These are phyloP conservation scores for Daldinia loculata DNA, from an alignment of 495 filamentous ascomycete species.

Conservation along the genomic window DNA sequence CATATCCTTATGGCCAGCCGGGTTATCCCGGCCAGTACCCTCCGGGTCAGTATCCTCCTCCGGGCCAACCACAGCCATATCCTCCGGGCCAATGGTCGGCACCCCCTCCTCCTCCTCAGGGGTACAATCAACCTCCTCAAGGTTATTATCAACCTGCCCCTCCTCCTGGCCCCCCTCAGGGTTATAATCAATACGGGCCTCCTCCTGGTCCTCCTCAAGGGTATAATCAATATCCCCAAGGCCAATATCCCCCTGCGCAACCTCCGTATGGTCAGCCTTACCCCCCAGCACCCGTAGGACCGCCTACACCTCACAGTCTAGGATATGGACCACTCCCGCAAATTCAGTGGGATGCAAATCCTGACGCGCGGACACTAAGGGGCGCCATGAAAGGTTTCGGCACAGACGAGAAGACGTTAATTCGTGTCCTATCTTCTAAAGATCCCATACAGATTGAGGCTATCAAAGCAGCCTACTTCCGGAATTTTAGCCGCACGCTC, in stretches of 20 bases:
- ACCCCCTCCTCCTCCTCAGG: constrained; percentile 25
- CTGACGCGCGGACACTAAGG: constrained; percentile 73
- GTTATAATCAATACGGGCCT: constrained; percentile 2
- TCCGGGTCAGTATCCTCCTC: constrained; percentile 47
- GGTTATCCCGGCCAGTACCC: constrained; percentile 38
- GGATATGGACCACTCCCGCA: constrained; percentile 70
- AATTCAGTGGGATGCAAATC: constrained; percentile 69
- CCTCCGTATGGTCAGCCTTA: constrained; percentile 40
- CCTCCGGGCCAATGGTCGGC: constrained; percentile 46
- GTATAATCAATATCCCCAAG: constrained; percentile 46
- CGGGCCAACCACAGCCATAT: constrained; percentile 48
- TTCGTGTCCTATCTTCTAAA: constrained; percentile 68
- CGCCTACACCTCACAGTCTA: constrained; percentile 63
- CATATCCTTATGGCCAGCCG: constrained; percentile 37
- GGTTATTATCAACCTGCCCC: not conserved
- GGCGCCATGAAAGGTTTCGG: constrained; percentile 93
- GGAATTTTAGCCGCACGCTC: constrained; percentile 69
- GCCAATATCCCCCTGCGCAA: constrained; percentile 53
- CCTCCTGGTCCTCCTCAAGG: not conserved
- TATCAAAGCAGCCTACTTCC: constrained; percentile 71
- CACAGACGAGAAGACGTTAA: constrained; percentile 80
- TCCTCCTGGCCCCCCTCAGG: constrained; percentile 21
- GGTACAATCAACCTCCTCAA: constrained; percentile 28
- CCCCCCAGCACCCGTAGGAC: constrained; percentile 41
- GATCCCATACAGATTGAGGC: constrained; percentile 77